Evolutionary conservation across 2,329 filamentous ascomycete species (phyloP).

Genomic region (Epichloe gansuensis): DNA sequence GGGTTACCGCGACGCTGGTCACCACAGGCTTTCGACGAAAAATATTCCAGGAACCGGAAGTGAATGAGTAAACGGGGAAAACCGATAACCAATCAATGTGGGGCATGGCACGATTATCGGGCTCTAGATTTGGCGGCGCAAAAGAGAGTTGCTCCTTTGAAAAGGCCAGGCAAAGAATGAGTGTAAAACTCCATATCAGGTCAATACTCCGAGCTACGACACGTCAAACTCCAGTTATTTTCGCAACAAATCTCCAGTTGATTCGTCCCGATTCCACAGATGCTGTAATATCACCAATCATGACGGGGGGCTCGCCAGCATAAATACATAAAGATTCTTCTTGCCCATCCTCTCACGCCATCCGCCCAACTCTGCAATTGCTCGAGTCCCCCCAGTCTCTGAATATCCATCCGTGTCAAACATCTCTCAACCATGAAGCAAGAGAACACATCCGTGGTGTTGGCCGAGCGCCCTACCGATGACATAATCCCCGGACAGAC

Average conservation of each 20-base stretch:
- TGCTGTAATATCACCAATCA: neutral
- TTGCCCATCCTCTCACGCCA: neutral
- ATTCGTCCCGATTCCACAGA: neutral
- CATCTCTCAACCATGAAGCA: constrained; percentile 25
- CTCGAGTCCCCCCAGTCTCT: neutral
- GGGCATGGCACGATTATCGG: no score
- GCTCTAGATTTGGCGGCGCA: no score
- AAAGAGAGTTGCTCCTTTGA: no score
- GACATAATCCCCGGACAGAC: constrained; percentile 53
- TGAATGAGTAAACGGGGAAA: no score
- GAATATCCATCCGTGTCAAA: neutral
- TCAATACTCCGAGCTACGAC: no score
- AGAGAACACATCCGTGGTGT: constrained; percentile 38
- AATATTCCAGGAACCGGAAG: no score
- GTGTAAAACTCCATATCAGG: no score
- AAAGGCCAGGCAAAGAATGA: no score
- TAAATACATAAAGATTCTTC: neutral
- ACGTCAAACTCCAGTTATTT: neutral
- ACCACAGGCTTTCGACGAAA: no score
- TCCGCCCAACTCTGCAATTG: neutral
- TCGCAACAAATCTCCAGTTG: no score
- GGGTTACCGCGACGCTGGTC: no score
- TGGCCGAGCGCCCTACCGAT: constrained; percentile 49
- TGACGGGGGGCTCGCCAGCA: neutral
- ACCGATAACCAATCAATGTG: no score